Evolutionary conservation across 306 rosid genomes (phyloP), one percentile per base, ranked within the genome.

Genomic region (Fragaria nilgerrensis): DNA sequence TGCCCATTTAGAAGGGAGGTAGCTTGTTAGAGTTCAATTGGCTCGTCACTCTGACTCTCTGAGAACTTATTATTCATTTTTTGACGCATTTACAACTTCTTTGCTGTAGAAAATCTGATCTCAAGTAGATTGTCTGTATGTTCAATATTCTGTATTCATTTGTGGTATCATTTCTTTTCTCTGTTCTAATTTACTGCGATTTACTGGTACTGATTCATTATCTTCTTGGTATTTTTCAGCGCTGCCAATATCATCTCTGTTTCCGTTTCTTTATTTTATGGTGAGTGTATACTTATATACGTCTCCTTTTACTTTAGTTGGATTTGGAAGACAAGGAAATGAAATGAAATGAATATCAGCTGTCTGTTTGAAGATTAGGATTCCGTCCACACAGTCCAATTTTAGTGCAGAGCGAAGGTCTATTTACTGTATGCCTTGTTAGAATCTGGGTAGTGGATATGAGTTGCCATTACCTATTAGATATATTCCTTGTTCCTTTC

Each of bases 251-350:
- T 63, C 88, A 36, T 70, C 87, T 65, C 84, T 85, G 29, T 87
- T 82, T 68, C 91, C 87, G 0, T 87, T 82, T 67, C 84, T 87
- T 66, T 87, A 87, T 74, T 85, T 85, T 69, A 87, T 87, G 91
- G 91, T 85, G 66, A 73, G 91, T 80, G 56, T 58, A 20, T 19
- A 22, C 49, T 34, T 53, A 3, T 0, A 2, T 22, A 0, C 4
- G 9, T 2, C 14, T 70, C 16, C 34, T n/a, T n/a, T 43, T 23
- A 16, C 58, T 58, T 61, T 9, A 14, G 52, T 44, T 59, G 25
- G 29, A 9, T 32, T 52, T 72, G 53, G 9, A 32, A 29, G 15
- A 48, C 10, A 17, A 45, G 14, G 43, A 70, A 70, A 27, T 25
- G 43, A 9, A 3, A 47, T 68, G 59, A 9, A 7, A 47, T 68